Conservation (phyloP, 306 rosid species). For the Prunus dulcis region DNA sequence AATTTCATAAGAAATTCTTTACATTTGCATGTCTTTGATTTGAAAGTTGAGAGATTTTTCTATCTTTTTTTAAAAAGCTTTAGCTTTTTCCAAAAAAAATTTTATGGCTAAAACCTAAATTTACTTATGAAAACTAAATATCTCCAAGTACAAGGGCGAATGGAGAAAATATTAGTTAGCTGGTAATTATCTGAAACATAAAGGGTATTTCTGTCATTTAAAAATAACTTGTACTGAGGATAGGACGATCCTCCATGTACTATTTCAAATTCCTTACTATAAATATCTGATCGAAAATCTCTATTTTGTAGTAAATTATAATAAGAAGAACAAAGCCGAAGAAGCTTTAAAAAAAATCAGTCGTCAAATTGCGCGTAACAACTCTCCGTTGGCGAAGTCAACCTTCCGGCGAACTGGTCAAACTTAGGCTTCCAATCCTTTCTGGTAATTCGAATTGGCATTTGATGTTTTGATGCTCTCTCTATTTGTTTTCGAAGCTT, state of each 20-base stretch:
- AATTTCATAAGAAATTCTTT: no score
- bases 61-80: no score
- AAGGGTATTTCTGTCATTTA: background rate
- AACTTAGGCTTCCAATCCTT: background rate
- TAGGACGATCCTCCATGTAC: background rate
- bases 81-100: no score
- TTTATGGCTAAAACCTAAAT: no score
- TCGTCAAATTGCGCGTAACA: background rate
- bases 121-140: no score
- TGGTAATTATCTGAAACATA: no score
- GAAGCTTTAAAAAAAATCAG: background rate
- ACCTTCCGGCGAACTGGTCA: background rate
- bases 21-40: no score
- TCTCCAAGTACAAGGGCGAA: no score
- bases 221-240: background rate
- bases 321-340: background rate
- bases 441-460: background rate
- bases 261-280: background rate
- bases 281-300: background rate
- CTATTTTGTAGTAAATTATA: background rate
- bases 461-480: background rate
- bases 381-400: no score
- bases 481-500: no score
- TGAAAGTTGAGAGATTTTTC: no score
- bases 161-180: no score